Base-by-base conservation (phyloP, 31 red algal species). In the Odonthalia washingtoniensis region DNA sequence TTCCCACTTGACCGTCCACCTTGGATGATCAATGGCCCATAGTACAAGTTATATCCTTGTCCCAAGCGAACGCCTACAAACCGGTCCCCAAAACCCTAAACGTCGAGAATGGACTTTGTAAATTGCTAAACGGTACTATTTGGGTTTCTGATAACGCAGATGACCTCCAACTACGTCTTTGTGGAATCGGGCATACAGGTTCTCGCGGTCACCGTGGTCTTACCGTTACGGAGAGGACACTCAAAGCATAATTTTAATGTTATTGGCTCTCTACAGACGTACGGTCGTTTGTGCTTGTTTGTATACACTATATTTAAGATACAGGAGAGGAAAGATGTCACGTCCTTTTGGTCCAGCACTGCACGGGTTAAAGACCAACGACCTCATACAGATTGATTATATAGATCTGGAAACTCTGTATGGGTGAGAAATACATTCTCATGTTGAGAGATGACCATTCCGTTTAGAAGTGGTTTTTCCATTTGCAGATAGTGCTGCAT, bases 121-220 rank as follows among this genome's bases (percentile, higher is more conserved):
- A 32, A 12, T 27, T 32, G 21, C 12, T 28, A 12, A 72, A 72
- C 30, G 30, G 30, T 30, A 32, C 67, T 12, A 40, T 78, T 53
- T 78, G 74, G 74, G 52, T 78, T 53, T 40, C 74, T 57, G 39
- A 42, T 21, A 52, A 42, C 12, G 18, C 40, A 52, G 30, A 16
- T 16, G 74, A 78, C 18, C 9, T 78, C 14, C 74, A 78, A 49
- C 74, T 78, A 26, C 74, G 74, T 12, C 16, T 78, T n/a, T 53
- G 18, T 30, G 31, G 44, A 16, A 78, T 78, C 33, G 74, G 17
- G 17, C 74, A 78, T 52, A 44, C 74, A 78, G 40, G 74, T 53
- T 16, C 21, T 12, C 36, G 17, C 30, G 12, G 40, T 9, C 74
- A 78, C 52, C 44, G 74, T 24, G 74, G 40, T 18, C 9, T 14